phyloP scores from a whole-genome alignment of 352 stramenopile genomes.

The Pythium graminicola region DNA sequence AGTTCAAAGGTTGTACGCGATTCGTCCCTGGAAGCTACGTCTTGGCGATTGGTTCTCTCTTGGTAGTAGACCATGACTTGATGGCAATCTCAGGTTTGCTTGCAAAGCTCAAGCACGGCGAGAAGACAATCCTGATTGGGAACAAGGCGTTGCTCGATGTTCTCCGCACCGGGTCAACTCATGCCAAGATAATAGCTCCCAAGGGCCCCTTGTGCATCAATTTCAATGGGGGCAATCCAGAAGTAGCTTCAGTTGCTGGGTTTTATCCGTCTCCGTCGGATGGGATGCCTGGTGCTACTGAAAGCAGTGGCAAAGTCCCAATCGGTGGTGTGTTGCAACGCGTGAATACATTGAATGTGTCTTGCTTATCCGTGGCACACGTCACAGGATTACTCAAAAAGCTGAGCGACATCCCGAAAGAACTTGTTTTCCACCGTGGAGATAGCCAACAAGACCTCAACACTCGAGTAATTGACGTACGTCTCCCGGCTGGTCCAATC shows the following conservation, averaged over 20 bases:
- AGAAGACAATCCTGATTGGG: conserved; percentile 40
- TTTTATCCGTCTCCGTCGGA: conserved; percentile 33
- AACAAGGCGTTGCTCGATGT: conserved; percentile 29
- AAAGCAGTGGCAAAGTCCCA: conserved; percentile 30
- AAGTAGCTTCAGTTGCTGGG: conserved; percentile 29
- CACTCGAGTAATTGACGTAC: conserved; percentile 29
- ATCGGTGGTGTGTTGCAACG: conserved; percentile 32
- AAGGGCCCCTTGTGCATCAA: conserved; percentile 40
- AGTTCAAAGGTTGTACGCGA: conserved; percentile 29
- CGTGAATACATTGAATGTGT: conserved; percentile 56
- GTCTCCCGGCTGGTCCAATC: conserved; percentile 36
- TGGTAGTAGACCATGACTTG: conserved; percentile 44
- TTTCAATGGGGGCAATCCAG: conserved; percentile 31
- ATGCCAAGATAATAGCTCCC: conserved; percentile 24
- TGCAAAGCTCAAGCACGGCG: conserved; percentile 31
- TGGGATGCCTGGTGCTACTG: conserved; percentile 25
- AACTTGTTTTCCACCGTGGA: conserved; percentile 27
- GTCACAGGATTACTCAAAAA: conserved; percentile 43
- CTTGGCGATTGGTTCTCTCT: conserved; percentile 55
- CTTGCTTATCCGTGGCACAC: conserved; percentile 32
- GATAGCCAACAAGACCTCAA: conserved; percentile 17
- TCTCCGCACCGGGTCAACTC: conserved; percentile 15
- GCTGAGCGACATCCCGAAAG: conserved; percentile 32
- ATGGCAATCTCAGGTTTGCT: conserved; percentile 35
- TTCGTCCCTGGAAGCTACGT: conserved; percentile 51